Base-by-base conservation (phyloP, 352 stramenopile genomes). In the Halophytophthora batemanensis region DNA sequence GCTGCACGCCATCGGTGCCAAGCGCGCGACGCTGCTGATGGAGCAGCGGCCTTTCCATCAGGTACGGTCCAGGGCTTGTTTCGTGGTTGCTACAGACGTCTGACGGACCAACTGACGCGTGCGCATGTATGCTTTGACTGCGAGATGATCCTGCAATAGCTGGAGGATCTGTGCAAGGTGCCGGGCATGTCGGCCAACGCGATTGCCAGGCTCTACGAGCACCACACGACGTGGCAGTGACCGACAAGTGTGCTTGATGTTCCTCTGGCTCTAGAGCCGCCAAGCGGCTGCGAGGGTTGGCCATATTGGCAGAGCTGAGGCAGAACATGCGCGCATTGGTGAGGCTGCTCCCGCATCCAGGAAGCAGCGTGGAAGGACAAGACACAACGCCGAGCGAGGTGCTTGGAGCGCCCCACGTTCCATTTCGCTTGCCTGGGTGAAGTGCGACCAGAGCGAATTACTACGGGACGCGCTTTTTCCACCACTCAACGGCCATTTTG, bases 1-100 rank as follows among this genome's bases (percentile, higher is more conserved):
- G 37, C 61, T 88, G 19, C 65, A 70, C 13, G 62, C 65, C 8
- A 86, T 88, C 36, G 74, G 77, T 19, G 62, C 52, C 38, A 88
- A 82, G 50, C 66, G 71, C 1, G 74, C 74, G 19, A 62, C 73
- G 13, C 64, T 76, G 21, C 65, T 86, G 22, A 40, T 81, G 0
- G 59, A 63, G 17, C 29, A 50, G 25, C 64, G 77, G 19, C 77
- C 72, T 12, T 85, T 76, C 44, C 31, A 66, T 0, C 53, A 78
- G 65, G 71, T 77, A 10, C 37, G 56, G 7, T 31, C 25, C 17
- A 6, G 28, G 31, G 28, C 31, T 19, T 6, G 2, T 44, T 22
- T 45, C 17, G 18, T 31, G 25, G 4, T 31, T 31, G 25, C 8
- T 31, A 8, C 4, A 8, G 8, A 31, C 4, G 25, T 8, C 8